Evolutionary conservation across 75 land plant genomes (phyloP).

Genomic region (Ceratopteris richardii): DNA sequence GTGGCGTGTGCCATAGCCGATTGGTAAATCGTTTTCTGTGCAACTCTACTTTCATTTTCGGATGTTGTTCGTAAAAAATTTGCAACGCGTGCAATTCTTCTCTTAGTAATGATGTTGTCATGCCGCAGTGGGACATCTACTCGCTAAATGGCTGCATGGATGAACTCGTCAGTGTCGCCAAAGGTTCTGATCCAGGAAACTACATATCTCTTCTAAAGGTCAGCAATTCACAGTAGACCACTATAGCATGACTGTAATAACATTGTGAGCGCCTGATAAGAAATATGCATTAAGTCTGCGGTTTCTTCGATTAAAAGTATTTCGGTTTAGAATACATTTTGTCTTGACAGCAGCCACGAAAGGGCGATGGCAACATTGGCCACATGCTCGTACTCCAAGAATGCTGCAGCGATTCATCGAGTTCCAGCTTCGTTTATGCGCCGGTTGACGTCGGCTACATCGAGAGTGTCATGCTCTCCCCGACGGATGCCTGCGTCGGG

Average conservation of each 20-base stretch:
- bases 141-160: constrained; percentile 31
- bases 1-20: too few relatives aligned
- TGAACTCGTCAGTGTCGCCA: constrained; percentile 54
- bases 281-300: too few relatives aligned
- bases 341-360: background rate
- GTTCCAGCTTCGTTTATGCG: constrained; percentile 62
- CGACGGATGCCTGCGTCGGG: constrained; percentile 41
- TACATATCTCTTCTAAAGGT: constrained; percentile 57
- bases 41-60: too few relatives aligned
- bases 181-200: constrained; percentile 79
- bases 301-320: too few relatives aligned
- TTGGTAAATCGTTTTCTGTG: too few relatives aligned
- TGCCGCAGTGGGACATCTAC: constrained; percentile 70
- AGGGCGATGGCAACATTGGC: constrained; percentile 20
- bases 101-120: too few relatives aligned
- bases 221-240: background rate
- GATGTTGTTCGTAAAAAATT: too few relatives aligned
- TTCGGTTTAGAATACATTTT: too few relatives aligned
- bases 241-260: too few relatives aligned
- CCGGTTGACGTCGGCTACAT: constrained; percentile 73
- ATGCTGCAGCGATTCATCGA: constrained; percentile 52
- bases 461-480: constrained; percentile 70
- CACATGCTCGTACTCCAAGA: constrained; percentile 54
- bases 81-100: too few relatives aligned
- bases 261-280: too few relatives aligned